These are phyloP conservation scores for Uromyces viciae-fabae DNA, from an alignment of 1,284 basidiomycete species.

Conservation along the genomic window DNA sequence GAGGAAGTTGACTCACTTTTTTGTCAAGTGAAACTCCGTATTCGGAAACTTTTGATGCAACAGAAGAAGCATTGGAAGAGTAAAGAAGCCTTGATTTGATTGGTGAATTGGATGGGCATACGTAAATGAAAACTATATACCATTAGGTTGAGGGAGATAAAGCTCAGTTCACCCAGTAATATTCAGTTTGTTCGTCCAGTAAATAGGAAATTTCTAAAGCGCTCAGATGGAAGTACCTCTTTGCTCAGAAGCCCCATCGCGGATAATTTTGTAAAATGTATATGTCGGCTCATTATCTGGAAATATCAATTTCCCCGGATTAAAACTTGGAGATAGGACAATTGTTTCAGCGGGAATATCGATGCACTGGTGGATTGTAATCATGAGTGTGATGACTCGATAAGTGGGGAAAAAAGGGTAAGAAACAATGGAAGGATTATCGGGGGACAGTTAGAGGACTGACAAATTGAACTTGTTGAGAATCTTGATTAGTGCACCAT, in stretches of 20 bases:
- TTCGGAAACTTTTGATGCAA: slow-evolving; percentile 24
- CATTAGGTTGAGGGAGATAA: background rate
- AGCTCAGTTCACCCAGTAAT: no score
- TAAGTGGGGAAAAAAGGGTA: no score
- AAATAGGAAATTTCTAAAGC: background rate
- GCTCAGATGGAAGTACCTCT: background rate
- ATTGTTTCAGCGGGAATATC: slow-evolving; percentile 33
- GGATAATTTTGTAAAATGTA: slow-evolving; percentile 30
- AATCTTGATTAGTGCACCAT: slow-evolving; percentile 18
- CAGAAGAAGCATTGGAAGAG: slow-evolving; percentile 36
- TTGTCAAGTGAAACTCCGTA: slow-evolving; percentile 31
- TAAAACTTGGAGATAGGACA: slow-evolving; percentile 20
- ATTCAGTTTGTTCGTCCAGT: no score
- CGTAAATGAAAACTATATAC: slow-evolving; percentile 43
- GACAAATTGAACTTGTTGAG: slow-evolving; percentile 35
- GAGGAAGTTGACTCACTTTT: slow-evolving; percentile 9
- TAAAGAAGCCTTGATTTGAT: slow-evolving; percentile 41
- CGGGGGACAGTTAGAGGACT: no score
- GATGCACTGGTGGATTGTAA: slow-evolving; percentile 19
- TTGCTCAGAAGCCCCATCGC: background rate
- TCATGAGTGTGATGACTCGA: background rate
- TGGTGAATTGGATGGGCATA: slow-evolving; percentile 33
- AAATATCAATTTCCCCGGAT: slow-evolving; percentile 34
- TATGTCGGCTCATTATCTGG: slow-evolving; percentile 40
- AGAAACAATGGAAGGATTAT: no score